These are phyloP conservation scores for Macrolepiota albuminosa DNA, from an alignment of 768 basidiomycete species.

Conservation along the genomic window DNA sequence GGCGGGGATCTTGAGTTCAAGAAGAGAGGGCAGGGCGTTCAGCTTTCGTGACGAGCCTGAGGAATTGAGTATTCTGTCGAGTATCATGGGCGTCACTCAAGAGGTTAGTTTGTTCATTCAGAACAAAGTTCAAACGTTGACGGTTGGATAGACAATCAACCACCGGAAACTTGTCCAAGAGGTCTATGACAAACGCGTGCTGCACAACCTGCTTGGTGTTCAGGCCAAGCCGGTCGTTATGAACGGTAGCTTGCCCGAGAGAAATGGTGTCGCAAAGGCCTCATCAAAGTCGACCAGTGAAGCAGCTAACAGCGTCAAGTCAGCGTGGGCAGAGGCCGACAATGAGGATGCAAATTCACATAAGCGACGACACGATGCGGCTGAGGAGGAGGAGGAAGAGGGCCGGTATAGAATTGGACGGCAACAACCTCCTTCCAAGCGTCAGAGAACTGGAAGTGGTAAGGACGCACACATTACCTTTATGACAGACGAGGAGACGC, in stretches of 20 bases:
- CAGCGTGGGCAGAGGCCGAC: constrained; percentile 14
- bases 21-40: constrained; percentile 44
- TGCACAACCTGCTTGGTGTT: constrained; percentile 59
- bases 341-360: constrained; percentile 18
- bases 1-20: constrained; percentile 57
- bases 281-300: not conserved
- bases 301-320: not conserved
- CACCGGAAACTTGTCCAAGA: constrained; percentile 68
- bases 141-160: constrained; percentile 55
- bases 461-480: constrained; percentile 37
- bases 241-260: not conserved
- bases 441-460: constrained; percentile 35
- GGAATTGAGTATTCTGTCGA: constrained; percentile 75
- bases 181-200: constrained; percentile 50
- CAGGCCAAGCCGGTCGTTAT: constrained; percentile 15
- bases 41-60: constrained; percentile 46
- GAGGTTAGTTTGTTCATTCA: constrained; percentile 50
- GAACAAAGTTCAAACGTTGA: not conserved
- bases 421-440: constrained; percentile 40
- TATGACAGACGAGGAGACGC: constrained; percentile 31
- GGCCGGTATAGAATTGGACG: constrained; percentile 49
- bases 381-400: constrained; percentile 40
- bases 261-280: not conserved
- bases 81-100: constrained; percentile 77
- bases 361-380: constrained; percentile 8